Evolutionary conservation across 208 protist genomes (phyloP), one percentile per base, ranked within the genome.

Genomic region (Trichomonas vaginalis): DNA sequence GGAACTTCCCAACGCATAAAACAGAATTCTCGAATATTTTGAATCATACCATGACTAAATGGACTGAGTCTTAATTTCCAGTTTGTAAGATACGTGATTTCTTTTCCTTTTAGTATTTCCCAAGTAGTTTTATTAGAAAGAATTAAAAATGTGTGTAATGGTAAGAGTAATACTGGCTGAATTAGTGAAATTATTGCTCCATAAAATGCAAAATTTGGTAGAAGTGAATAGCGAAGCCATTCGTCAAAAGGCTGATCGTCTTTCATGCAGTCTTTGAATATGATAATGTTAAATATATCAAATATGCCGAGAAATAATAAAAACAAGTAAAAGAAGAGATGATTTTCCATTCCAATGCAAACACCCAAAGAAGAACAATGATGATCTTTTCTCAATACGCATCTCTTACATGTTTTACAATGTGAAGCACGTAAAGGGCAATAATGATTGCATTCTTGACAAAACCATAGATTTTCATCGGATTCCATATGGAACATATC

Each of bases 381-480:
- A 92, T 92, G 86, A 92, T 92, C 86, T 47, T 39, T 92, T 51
- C 86, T 92, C 15, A 92, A 42, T 39, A 92, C 86, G 37, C 86
- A 92, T 56, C 51, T 48, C 0, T 92, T 40, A 47, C 86, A 92
- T 35, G 9, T 45, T 92, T 92, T 92, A 32, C 86, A 92, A 51
- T 92, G 86, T 21, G 86, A 92, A 51, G 86, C 86, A 8, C 86
- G 4, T 42, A 92, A 21, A 35, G 86, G 86, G 17, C 15, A n/a
- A 51, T 51, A 51, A 48, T 56, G 17, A 39, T 92, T 23, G 27
- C 86, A 92, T 35, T 37, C 35, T 56, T 48, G 15, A 32, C 86
- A 92, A 92, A 92, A 92, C 14, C 23, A 92, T 47, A 48, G 39
- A 3, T 88, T 23, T n/a, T 92, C 86, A 32, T 40, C 27, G 35